Evolutionary conservation across 2,329 filamentous ascomycete genomes (phyloP).

Genomic region (Penicillium sp.): DNA sequence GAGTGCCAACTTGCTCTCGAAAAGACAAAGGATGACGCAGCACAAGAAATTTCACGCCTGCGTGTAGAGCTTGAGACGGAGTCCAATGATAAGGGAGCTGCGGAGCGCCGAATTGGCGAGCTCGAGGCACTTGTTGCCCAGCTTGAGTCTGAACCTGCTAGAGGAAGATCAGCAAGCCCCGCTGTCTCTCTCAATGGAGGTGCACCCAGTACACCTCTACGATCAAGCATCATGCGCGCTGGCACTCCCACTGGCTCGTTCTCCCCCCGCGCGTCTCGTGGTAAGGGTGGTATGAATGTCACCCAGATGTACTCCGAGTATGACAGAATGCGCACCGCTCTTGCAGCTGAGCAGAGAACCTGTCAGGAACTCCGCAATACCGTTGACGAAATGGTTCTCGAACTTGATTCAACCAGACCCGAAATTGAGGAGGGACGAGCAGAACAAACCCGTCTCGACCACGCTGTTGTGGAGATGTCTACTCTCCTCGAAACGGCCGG

Average conservation of each 20-base stretch:
- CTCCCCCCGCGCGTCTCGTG: constrained; percentile 55
- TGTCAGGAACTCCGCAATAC: constrained; percentile 73
- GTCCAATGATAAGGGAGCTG: constrained; percentile 60
- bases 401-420: constrained; percentile 81
- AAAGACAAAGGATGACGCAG: constrained; percentile 61
- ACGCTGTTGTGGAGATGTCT: constrained; percentile 80
- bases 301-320: constrained; percentile 66
- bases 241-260: constrained; percentile 52
- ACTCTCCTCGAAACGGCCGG: constrained; percentile 78
- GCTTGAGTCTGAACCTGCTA: constrained; percentile 55
- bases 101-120: constrained; percentile 63
- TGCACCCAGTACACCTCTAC: constrained; percentile 50
- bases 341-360: constrained; percentile 71
- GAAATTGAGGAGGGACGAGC: constrained; percentile 82
- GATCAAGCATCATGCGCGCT: constrained; percentile 30
- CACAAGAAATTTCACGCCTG: constrained; percentile 56
- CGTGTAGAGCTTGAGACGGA: constrained; percentile 57
- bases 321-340: constrained; percentile 62
- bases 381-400: constrained; percentile 80
- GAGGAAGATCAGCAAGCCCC: constrained; percentile 54
- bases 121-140: constrained; percentile 63
- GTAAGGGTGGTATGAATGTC: constrained; percentile 56
- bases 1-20: constrained; percentile 59
- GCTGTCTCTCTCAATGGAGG: constrained; percentile 53
- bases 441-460: constrained; percentile 76